Conservation (phyloP, 257 asterid species). For the Sherardia arvensis region DNA sequence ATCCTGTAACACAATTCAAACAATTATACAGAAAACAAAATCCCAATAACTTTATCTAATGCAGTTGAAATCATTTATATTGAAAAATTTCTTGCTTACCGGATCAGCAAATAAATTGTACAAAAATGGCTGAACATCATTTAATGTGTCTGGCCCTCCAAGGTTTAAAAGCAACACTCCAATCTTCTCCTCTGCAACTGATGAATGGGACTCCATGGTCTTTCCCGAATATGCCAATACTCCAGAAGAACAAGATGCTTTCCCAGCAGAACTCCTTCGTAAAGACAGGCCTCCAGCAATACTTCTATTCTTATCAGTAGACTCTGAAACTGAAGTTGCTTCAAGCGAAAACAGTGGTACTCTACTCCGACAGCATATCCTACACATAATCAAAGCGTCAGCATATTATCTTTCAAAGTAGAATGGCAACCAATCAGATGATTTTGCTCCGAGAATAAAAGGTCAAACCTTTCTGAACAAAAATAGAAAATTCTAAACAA, state of each 20-base stretch:
- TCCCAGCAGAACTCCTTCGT: slow-evolving; percentile 28
- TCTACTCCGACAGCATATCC: slow-evolving; percentile 29
- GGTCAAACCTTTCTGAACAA: not conserved
- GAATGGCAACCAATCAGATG: not conserved
- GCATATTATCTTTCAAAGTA: not conserved
- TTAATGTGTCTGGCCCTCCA: slow-evolving; percentile 87
- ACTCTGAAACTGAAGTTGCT: slow-evolving; percentile 14
- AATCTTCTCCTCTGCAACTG: slow-evolving; percentile 47
- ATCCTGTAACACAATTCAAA: slow-evolving; percentile 40
- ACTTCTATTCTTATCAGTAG: slow-evolving; percentile 15
- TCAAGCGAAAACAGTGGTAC: slow-evolving; percentile 17
- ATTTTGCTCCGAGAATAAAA: not conserved
- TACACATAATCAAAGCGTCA: slow-evolving; percentile 20
- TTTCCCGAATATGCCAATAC: slow-evolving; percentile 31
- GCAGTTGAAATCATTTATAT: not conserved
- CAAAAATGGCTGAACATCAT: slow-evolving; percentile 89
- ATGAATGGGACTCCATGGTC: slow-evolving; percentile 27
- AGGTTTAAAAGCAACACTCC: slow-evolving; percentile 92
- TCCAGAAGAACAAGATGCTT: slow-evolving; percentile 39
- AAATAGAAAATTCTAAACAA: not conserved
- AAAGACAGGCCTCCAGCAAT: slow-evolving; percentile 30
- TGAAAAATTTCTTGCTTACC: slow-evolving; percentile 32
- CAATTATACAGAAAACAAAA: not conserved
- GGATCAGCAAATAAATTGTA: slow-evolving; percentile 92
- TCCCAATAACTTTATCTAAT: not conserved